A percentile compares a stretch with the other conserved stretches of the same genome.
phyloP scores from a whole-genome alignment of 306 rosid genomes.

The Heteromeles arbutifolia region DNA sequence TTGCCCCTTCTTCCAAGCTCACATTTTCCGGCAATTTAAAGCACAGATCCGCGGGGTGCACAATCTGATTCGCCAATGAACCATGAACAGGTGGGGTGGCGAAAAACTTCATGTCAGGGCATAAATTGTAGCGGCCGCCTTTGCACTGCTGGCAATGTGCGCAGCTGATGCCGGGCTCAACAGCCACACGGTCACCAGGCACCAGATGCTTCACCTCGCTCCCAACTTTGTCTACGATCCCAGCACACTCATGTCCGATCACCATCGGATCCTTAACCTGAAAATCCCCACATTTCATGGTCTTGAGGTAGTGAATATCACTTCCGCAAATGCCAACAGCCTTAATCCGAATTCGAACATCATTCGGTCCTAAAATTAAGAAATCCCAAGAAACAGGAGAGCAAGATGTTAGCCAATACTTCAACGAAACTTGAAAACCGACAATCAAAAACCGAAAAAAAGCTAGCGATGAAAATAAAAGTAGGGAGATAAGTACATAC shows the following conservation, averaged over 20 bases:
- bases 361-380: neutral
- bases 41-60: neutral
- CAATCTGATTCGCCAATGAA: neutral
- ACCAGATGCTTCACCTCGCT: neutral
- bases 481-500: neutral
- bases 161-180: neutral
- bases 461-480: neutral
- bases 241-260: neutral
- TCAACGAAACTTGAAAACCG: neutral
- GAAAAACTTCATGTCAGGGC: neutral
- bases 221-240: neutral
- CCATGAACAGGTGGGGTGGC: neutral
- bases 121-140: neutral
- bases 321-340: neutral
- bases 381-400: neutral
- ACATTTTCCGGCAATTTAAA: neutral
- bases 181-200: neutral
- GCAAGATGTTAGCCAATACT: neutral
- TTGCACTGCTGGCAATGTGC: neutral
- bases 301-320: neutral
- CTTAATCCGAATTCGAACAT: neutral
- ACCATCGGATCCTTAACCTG: neutral
- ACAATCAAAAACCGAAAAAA: neutral
- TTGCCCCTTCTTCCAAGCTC: neutral
- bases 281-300: neutral